Evolutionary conservation across 2,329 filamentous ascomycete species (phyloP), one percentile per base, ranked within the genome.

Genomic region (Emericellopsis cladophorae): DNA sequence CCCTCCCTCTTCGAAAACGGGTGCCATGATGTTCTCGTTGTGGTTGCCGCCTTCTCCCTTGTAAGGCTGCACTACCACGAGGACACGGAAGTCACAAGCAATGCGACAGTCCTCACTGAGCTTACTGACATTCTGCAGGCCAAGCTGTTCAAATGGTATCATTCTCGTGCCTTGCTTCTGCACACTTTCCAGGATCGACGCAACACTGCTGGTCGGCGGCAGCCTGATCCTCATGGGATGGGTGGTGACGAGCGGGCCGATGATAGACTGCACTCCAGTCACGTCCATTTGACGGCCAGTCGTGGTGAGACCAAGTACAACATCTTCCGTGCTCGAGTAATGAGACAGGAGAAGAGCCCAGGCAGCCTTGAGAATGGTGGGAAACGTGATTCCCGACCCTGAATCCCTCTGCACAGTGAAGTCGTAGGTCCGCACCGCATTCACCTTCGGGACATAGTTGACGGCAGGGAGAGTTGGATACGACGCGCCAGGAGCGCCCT

Each of bases 251-350:
- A 42, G 42, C 10, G 46, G 37, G 22, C 44, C 47, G 5, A 33
- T 15, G 7, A 49, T 48, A 2, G n/a, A 15, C 11, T 48, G 37
- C 7, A 44, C 31, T 24, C 43, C 39, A 12, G 24, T 9, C 12
- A 49, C 38, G 7, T 41, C 23, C 14, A 44, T 46, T 14, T 51
- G 45, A 5, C 54, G 45, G 2, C 55, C 55, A 2, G 49, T 52
- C 3, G 53, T 26, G 0, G 47, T 47, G 2, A 41, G 26, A 1
- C 54, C 55, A 39, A 55, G 58, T 2, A 49, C 34, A 1, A 55
- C 41, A 12, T 51, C 49, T 8, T 45, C 39, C 5, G 45, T 42
- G 4, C 44, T 46, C n/a, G 46, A 46, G 21, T 51, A 46, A 1
- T 41, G 41, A 4, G 46, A 34, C 5, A 50, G 37, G 12, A 42